Base-by-base conservation (phyloP, 768 basidiomycete species). In the Strobilomyces echinocephalus region DNA sequence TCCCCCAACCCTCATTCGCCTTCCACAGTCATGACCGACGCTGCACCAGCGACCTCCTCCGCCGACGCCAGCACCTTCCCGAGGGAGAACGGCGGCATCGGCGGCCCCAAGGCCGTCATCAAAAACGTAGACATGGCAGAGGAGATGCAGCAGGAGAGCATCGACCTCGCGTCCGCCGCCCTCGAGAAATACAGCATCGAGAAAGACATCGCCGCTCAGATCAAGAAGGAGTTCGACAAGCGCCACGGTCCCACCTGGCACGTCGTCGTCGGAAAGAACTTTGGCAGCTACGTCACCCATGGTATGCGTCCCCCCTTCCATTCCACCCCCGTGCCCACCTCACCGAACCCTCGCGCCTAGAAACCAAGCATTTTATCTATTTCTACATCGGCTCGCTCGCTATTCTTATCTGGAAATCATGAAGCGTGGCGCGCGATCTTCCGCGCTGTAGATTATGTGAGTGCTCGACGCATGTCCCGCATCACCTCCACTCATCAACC, bases 361-460 rank as follows among this genome's bases (percentile, higher is more conserved):
- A 97, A 81, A 95, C 93, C 60, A 95, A 94, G 72, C 89, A 97
- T 69, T 98, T 98, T 75, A 94, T 98, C 76, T 98, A 98, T 80
- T 95, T 95, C 75, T 97, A 95, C 77, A 78, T 98, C 69, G 93
- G 91, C 52, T 76, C 86, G 34, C 85, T 95, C 63, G 95, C 95
- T 56, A 84, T 97, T 74, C 85, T 97, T 71, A 84, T 93, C 76
- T 93, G 91, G 91, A 93, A 91, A 76, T 92, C 91, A 80, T 92
- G 74, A 74, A 73, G 46, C 45, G 8, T 40, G 40, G 21, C 49
- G 54, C 46, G 34, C 47, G 36, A 59, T 51, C 53, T 48, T 50
- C 45, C 41, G 46, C 46, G 47, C 49, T 49, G 52, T 61, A 65
- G 67, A 67, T 56, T 54, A 61, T 58, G 68, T 69, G 42, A 46